These are phyloP conservation scores for Xylaria telfairii DNA, from an alignment of 495 filamentous ascomycete genomes.

Conservation along the genomic window DNA sequence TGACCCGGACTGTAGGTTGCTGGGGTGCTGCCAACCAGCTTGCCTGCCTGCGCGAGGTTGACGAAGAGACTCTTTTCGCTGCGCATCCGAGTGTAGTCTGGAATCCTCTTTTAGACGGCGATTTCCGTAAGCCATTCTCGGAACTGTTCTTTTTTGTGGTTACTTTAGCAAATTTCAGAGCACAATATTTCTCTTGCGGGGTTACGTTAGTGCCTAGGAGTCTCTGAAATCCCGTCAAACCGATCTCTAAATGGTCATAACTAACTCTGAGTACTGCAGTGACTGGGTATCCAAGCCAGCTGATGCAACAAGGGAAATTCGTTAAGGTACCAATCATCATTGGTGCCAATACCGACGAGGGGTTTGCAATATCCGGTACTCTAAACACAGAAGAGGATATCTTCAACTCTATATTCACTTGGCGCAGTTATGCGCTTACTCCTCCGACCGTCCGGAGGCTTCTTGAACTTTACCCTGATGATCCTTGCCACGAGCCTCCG, in stretches of 20 bases:
- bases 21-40: constrained; percentile 46
- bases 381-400: constrained; percentile 36
- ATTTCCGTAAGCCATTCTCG: constrained; percentile 37
- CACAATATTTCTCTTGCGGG: background rate
- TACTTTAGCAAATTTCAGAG: background rate
- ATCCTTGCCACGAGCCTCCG: constrained; percentile 52
- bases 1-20: constrained; percentile 49
- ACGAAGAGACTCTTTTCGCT: constrained; percentile 51
- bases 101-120: constrained; percentile 56
- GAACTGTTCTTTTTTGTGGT: background rate
- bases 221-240: background rate
- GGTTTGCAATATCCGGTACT: constrained; percentile 26
- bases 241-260: background rate
- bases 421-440: constrained; percentile 40
- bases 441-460: constrained; percentile 44
- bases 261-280: constrained; percentile 28
- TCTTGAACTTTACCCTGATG: constrained; percentile 56
- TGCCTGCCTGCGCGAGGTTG: constrained; percentile 55
- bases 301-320: constrained; percentile 25
- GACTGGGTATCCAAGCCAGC: constrained; percentile 32
- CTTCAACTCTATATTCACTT: constrained; percentile 41
- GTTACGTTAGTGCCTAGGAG: background rate
- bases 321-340: constrained; percentile 57
- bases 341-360: constrained; percentile 66
- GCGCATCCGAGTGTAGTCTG: constrained; percentile 46